A percentile compares a stretch with the other conserved stretches of the same genome.
These are phyloP conservation scores for Santalum album DNA, from an alignment of 164 flowering plant genomes.

Conservation along the genomic window DNA sequence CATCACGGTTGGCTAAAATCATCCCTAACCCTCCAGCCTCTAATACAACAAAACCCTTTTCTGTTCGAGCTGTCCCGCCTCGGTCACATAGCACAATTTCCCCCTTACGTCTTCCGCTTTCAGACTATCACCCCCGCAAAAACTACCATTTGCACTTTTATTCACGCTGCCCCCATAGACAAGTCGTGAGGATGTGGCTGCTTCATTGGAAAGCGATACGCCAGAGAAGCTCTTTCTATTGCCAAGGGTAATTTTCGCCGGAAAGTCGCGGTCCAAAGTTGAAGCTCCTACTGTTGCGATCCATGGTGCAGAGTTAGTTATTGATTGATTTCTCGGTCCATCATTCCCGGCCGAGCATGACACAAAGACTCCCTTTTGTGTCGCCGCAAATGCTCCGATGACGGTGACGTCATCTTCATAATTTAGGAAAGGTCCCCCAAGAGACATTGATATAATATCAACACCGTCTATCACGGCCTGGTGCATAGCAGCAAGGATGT, in stretches of 20 bases:
- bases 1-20: not conserved
- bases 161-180: not conserved
- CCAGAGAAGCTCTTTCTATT: not conserved
- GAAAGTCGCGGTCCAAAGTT: not conserved
- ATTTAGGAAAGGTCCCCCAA: not conserved
- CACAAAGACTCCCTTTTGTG: not conserved
- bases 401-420: not conserved
- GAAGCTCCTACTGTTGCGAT: not conserved
- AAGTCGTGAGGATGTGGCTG: not conserved
- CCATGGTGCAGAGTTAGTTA: not conserved
- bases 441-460: not conserved
- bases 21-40: not conserved
- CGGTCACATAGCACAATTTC: not conserved
- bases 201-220: not conserved
- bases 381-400: not conserved
- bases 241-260: not conserved
- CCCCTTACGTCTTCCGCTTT: not conserved
- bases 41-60: not conserved
- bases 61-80: not conserved
- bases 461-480: not conserved
- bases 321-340: not conserved
- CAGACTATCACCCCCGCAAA: not conserved
- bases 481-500: not conserved
- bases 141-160: no score
- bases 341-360: not conserved